Percentiles rank a stretch among this genome's conserved stretches.
Conservation (phyloP, 2,329 filamentous ascomycete species). For the Fonsecaea monophora region DNA sequence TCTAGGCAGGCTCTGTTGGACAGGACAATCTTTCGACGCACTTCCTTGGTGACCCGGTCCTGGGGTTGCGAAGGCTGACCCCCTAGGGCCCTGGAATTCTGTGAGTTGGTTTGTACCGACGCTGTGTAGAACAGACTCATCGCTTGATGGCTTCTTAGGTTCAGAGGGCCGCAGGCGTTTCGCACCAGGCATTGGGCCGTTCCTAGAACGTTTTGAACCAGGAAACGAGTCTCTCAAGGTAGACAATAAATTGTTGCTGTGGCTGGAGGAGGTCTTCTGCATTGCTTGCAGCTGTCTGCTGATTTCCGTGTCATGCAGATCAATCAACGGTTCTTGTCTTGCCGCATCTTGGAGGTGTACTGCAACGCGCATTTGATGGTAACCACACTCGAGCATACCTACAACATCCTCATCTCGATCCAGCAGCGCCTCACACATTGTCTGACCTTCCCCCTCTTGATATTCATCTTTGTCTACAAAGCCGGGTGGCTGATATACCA, state of each 20-base stretch:
- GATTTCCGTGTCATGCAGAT: slow-evolving; percentile 32
- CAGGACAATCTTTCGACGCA: neutral
- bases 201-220: slow-evolving; percentile 20
- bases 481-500: slow-evolving; percentile 47
- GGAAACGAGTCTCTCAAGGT: slow-evolving; percentile 26
- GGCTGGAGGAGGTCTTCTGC: slow-evolving; percentile 36
- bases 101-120: neutral
- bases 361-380: slow-evolving; percentile 27
- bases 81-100: neutral
- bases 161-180: slow-evolving; percentile 19
- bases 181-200: neutral
- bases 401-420: slow-evolving; percentile 14
- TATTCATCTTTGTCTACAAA: slow-evolving; percentile 31
- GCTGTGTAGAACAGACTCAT: neutral
- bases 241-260: slow-evolving; percentile 29
- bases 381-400: slow-evolving; percentile 27
- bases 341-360: slow-evolving; percentile 11
- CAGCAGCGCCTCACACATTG: slow-evolving; percentile 29
- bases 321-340: slow-evolving; percentile 7
- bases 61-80: neutral
- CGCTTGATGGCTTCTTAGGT: neutral
- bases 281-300: slow-evolving; percentile 35
- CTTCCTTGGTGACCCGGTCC: too few species aligned
- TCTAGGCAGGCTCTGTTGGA: neutral
- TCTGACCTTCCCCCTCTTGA: slow-evolving; percentile 15